These are phyloP conservation scores for Exophiala oligosperma DNA, from an alignment of 2,329 filamentous ascomycete species.

Conservation along the genomic window DNA sequence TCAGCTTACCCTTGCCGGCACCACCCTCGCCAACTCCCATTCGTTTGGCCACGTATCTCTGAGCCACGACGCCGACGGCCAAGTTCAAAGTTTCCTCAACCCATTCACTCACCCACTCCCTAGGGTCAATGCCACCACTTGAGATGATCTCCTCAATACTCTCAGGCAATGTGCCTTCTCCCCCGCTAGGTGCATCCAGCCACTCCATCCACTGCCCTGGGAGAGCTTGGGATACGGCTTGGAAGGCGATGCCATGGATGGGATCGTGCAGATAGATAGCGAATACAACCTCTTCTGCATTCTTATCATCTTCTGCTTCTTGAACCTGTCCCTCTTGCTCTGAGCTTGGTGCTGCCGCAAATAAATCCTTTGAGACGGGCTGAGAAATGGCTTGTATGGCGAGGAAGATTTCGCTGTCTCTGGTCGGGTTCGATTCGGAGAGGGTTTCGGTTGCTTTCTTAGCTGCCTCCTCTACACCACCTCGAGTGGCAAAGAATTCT, in stretches of 20 bases:
- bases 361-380: constrained; percentile 63
- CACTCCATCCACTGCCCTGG: constrained; percentile 86
- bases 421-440: constrained; percentile 82
- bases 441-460: constrained; percentile 75
- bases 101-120: constrained; percentile 98
- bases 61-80: constrained; percentile 80
- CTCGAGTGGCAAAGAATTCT: constrained; percentile 78
- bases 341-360: constrained; percentile 57
- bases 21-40: constrained; percentile 94
- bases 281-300: constrained; percentile 66
- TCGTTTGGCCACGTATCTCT: constrained; percentile 88
- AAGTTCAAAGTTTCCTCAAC: constrained; percentile 82
- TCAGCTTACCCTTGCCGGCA: constrained; percentile 56
- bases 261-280: constrained; percentile 82
- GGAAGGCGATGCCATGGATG: constrained; percentile 85
- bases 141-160: constrained; percentile 84
- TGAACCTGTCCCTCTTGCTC: constrained; percentile 34
- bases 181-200: constrained; percentile 70
- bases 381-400: constrained; percentile 84
- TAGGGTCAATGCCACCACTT: constrained; percentile 75
- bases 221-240: constrained; percentile 76
- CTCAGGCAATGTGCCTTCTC: constrained; percentile 62
- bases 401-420: constrained; percentile 92
- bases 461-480: constrained; percentile 78
- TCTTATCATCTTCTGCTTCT: constrained; percentile 33